Conservation (phyloP, 495 filamentous ascomycete genomes). For the Aspergillus wentii region DNA sequence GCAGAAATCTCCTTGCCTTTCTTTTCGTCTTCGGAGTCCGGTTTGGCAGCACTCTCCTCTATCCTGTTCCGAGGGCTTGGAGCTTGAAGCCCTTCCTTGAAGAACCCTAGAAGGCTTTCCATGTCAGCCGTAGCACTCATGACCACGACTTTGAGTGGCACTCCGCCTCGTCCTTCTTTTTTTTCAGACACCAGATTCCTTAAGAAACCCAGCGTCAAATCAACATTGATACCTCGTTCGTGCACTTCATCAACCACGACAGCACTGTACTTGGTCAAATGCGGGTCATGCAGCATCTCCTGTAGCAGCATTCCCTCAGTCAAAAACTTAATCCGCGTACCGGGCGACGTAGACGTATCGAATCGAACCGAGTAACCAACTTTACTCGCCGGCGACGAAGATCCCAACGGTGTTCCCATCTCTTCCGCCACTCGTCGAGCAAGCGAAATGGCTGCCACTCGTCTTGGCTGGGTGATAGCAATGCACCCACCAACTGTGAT, state of each 20-base stretch:
- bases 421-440: conserved; percentile 86
- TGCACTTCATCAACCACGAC: conserved; percentile 96
- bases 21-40: conserved; percentile 3
- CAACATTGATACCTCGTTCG: conserved; percentile 94
- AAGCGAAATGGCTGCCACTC: conserved; percentile 91
- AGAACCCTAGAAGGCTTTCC: conserved; percentile 70
- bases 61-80: conserved; percentile 11
- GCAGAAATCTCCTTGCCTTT: conserved; percentile 35
- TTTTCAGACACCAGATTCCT: conserved; percentile 62
- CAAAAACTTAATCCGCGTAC: conserved; percentile 81
- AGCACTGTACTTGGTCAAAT: conserved; percentile 77
- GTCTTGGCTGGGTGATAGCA: conserved; percentile 89
- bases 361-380: conserved; percentile 96
- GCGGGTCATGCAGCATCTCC: conserved; percentile 84
- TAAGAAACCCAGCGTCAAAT: conserved; percentile 83
- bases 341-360: conserved; percentile 72
- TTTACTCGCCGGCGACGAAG: conserved; percentile 56
- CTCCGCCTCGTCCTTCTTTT: conserved; percentile 54
- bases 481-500: conserved; percentile 75
- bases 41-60: conserved; percentile 4
- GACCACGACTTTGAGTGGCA: conserved; percentile 80
- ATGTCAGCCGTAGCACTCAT: conserved; percentile 98
- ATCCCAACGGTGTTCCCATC: conserved; percentile 76
- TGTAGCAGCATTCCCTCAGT: conserved; percentile 97
- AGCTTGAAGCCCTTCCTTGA: conserved; percentile 43